Base-by-base conservation (phyloP, 345 rosid genomes). In the Lagerstroemia speciosa region DNA sequence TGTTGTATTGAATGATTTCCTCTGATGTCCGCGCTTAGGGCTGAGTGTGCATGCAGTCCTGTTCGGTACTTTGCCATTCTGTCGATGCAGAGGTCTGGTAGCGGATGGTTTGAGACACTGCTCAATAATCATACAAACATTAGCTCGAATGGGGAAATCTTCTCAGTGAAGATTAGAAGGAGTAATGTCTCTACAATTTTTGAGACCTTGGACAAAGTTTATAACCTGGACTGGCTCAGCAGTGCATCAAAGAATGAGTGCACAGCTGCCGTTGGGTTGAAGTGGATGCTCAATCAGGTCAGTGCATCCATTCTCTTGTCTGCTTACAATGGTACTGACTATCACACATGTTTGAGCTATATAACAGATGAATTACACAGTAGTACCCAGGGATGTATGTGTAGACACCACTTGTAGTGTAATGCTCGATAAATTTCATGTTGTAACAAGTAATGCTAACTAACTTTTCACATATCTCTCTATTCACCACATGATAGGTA, bases 281-380 rank as follows among this genome's bases (percentile, higher is more conserved):
- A 95, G 79, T 95, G 99, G 99, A 95, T 95, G 99, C 98, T 95
- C 77, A 95, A 95, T 85, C 98, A 95, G 93, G 98, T 92, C 68
- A 82, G 67, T 43, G 41, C 31, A 11, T 26, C 33, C 3, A 9
- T 14, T 9, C 6, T 27, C 62, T 57, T 26, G 11, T 57, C 33
- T 26, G 32, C 11, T 57, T 29, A 29, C 6, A 27, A n/a, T 12
- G 22, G 17, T 57, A 57, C 62, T 27, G 62, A 17, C 62, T 14
- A 26, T 29, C 10, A 27, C 27, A 29, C 9, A 55, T n/a, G 5
- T 55, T 14, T 24, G 8, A 57, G 32, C 32, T 26, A 11, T 27
- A 32, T 27, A 24, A 11, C 14, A 10, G 62, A 8, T 10, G 27
- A 17, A 22, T 17, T n/a, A 22, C 33, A 29, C 17, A 30, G 12